Evolutionary conservation across 805 yeast species (phyloP), one percentile per base, ranked within the genome.

Genomic region (Candida ulmi): DNA sequence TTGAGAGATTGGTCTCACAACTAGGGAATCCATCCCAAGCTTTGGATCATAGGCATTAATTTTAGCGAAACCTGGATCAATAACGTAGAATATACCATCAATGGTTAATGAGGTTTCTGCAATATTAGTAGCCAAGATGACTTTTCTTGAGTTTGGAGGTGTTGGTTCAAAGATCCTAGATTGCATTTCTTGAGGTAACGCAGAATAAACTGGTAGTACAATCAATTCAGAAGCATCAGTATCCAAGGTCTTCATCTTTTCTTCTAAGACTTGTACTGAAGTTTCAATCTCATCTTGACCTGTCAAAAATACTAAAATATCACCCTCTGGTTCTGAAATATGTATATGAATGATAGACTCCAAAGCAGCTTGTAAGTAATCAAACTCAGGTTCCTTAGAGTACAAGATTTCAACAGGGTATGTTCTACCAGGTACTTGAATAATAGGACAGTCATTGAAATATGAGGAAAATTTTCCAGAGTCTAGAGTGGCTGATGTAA

Each of bases 71-170:
- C 99, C 99, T 0, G 97, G 95, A 55, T 93, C 99, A 19, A 93
- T 76, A 25, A 93, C 99, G 55, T 80, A 93, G 47, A 72, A 82
- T 27, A 93, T 83, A 11, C 96, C 96, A 59, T 91, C 96, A 44
- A 93, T 90, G 3, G 99, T 93, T 52, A 93, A 78, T 8, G 98
- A 91, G 0, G 99, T 93, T 61, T 91, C 99, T 0, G 98, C 99
- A 50, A 91, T 93, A 53, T 91, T 91, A 1, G 99, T 93, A 0
- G 99, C 98, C 40, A 93, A 67, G 8, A 93, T 87, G 4, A 90
- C 95, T 57, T 93, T 93, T 38, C 99, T 65, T 28, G 87, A 74
- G 2, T 87, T 87, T 15, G 64, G 60, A 0, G 96, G 96, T 0
- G 97, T 82, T 1, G 95, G 87, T 52, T 86, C 95, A 61, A 93